Evolutionary conservation across 345 rosid genomes (phyloP).

Genomic region (Brassica rapa): DNA sequence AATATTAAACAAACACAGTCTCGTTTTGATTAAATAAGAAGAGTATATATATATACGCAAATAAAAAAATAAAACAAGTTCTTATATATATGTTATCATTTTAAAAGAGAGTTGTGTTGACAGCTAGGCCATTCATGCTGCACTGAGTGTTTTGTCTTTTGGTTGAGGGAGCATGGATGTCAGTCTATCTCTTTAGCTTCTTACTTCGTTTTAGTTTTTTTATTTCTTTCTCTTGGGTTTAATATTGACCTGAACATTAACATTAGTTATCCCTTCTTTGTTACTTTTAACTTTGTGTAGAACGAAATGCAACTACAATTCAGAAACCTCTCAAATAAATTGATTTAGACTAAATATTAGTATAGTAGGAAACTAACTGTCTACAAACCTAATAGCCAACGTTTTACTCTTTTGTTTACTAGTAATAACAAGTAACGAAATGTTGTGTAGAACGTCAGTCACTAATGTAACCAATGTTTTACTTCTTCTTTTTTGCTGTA

Average conservation of each 20-base stretch:
- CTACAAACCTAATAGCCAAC: neutral
- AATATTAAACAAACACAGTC: neutral
- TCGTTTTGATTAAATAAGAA: conserved; percentile 8
- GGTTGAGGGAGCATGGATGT: conserved; percentile 47
- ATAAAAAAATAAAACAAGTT: neutral
- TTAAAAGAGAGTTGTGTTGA: conserved; percentile 22
- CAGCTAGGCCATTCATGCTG: conserved; percentile 41
- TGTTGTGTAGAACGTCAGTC: neutral
- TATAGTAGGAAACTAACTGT: neutral
- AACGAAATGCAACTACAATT: neutral
- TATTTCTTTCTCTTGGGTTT: neutral
- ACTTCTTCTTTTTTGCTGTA: neutral
- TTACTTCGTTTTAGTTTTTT: conserved; percentile 12
- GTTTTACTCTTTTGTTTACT: neutral
- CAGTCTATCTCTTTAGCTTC: conserved; percentile 39
- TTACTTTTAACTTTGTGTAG: neutral
- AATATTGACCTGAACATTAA: neutral
- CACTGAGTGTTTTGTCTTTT: conserved; percentile 42
- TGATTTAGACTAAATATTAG: neutral
- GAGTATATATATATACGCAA: neutral
- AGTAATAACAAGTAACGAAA: neutral
- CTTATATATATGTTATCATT: neutral
- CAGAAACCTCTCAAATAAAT: conserved; percentile 4
- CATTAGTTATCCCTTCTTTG: neutral
- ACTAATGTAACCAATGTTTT: neutral